Evolutionary conservation across 768 basidiomycete species (phyloP).

Genomic region (Leccinum arenicola): DNA sequence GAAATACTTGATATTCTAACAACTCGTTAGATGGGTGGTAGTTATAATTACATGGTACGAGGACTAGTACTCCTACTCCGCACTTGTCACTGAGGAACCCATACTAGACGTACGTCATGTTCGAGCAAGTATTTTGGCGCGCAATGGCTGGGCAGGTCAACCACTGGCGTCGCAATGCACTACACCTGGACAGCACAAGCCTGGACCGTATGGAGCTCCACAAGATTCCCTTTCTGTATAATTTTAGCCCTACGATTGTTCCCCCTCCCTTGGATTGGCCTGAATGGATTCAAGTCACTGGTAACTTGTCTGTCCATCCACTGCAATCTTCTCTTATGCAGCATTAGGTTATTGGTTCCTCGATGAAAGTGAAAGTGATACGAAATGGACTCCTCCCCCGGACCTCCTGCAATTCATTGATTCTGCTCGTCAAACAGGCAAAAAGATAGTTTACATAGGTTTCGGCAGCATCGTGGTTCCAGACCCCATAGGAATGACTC

Average conservation of each 20-base stretch:
- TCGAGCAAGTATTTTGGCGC: slow-evolving; percentile 97
- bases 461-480: slow-evolving; percentile 98
- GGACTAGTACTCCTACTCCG: slow-evolving; percentile 1
- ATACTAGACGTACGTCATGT: slow-evolving; percentile 85
- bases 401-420: slow-evolving; percentile 83
- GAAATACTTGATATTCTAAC: slow-evolving; percentile 14
- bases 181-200: slow-evolving; percentile 77
- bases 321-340: slow-evolving; percentile 7
- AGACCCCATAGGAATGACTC: slow-evolving; percentile 91
- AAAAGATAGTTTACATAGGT: slow-evolving; percentile 96
- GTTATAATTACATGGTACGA: slow-evolving; percentile 96
- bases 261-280: slow-evolving; percentile 98
- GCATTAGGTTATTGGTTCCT: slow-evolving; percentile 92
- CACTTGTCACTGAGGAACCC: slow-evolving; percentile 1
- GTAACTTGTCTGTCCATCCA: slow-evolving; percentile 36
- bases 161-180: slow-evolving; percentile 78
- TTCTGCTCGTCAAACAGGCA: slow-evolving; percentile 64
- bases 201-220: slow-evolving; percentile 96
- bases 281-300: slow-evolving; percentile 95
- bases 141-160: slow-evolving; percentile 94
- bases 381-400: slow-evolving; percentile 87
- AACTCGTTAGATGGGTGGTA: slow-evolving; percentile 76
- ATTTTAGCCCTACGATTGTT: slow-evolving; percentile 88
- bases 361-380: slow-evolving; percentile 89
- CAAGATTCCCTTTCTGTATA: slow-evolving; percentile 97